These are phyloP conservation scores for Termitomyces sp. DNA, from an alignment of 768 basidiomycete species.

Conservation along the genomic window DNA sequence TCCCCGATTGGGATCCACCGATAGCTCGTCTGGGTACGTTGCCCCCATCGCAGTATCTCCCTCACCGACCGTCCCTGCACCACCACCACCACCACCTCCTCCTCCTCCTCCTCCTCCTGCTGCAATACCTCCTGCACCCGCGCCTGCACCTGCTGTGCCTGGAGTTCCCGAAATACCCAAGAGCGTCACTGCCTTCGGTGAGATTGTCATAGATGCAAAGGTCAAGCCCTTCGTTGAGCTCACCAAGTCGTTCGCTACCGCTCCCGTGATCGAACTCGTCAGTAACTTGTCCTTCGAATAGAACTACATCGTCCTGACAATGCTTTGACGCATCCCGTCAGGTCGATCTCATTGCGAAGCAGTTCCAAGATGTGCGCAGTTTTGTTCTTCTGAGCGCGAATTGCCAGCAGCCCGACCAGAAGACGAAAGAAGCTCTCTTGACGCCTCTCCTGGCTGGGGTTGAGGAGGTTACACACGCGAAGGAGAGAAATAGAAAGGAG, in stretches of 20 bases:
- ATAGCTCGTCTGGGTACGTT: constrained; percentile 14
- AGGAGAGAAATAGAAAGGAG: constrained; percentile 78
- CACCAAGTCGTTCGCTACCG: constrained; percentile 66
- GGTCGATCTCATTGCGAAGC: constrained; percentile 67
- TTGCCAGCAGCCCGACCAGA: constrained; percentile 79
- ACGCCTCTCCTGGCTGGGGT: constrained; percentile 70
- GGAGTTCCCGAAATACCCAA: constrained; percentile 43
- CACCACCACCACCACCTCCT: constrained; percentile 29
- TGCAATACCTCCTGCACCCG: constrained; percentile 25
- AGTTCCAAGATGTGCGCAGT: constrained; percentile 66
- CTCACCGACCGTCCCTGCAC: constrained; percentile 23
- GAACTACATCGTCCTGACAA: not conserved
- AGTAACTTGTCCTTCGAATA: constrained; percentile 20
- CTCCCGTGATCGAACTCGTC: constrained; percentile 80
- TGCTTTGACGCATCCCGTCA: constrained; percentile 26
- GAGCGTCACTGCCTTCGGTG: constrained; percentile 71
- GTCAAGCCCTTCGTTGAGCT: constrained; percentile 74
- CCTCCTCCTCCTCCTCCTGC: constrained; percentile 26
- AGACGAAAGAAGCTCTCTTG: constrained; percentile 56
- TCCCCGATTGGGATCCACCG: constrained; percentile 13
- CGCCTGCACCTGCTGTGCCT: constrained; percentile 27
- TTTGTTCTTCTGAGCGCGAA: constrained; percentile 65
- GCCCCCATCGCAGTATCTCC: constrained; percentile 16
- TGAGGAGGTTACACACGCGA: constrained; percentile 73
- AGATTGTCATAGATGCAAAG: constrained; percentile 68